phyloP scores from a whole-genome alignment of 768 basidiomycete species.

The Heimioporus sp. region DNA sequence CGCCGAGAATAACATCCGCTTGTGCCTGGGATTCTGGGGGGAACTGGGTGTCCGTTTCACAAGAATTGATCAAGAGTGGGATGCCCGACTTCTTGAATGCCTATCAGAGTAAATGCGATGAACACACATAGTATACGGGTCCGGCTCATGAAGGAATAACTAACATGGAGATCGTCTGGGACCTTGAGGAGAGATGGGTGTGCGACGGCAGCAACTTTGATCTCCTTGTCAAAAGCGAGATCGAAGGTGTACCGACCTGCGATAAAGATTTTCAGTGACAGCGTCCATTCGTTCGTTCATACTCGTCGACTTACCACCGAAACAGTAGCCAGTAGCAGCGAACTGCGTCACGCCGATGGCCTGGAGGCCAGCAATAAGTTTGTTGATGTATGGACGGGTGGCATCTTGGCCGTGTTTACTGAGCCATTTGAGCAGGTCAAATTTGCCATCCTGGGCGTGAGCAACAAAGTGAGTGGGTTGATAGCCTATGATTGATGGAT shows the following conservation, averaged over 20 bases:
- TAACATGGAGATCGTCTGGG: constrained; percentile 55
- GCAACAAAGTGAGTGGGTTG: neutral
- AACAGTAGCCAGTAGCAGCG: constrained; percentile 68
- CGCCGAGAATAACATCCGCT: constrained; percentile 52
- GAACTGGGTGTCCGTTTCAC: constrained; percentile 52
- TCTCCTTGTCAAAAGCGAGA: constrained; percentile 41
- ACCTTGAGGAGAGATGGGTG: constrained; percentile 47
- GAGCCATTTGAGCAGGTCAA: constrained; percentile 37
- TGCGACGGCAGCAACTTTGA: constrained; percentile 38
- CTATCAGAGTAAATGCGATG: constrained; percentile 28
- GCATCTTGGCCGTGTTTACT: constrained; percentile 35
- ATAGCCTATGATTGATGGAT: neutral
- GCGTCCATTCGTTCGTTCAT: neutral
- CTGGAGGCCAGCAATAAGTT: constrained; percentile 56
- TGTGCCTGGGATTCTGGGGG: constrained; percentile 40
- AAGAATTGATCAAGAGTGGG: constrained; percentile 69
- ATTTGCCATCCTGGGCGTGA: neutral
- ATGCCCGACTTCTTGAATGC: constrained; percentile 47
- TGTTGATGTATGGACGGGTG: constrained; percentile 52
- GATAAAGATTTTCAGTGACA: constrained; percentile 6
- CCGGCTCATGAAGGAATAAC: neutral
- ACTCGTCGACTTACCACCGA: constrained; percentile 46
- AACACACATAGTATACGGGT: neutral
- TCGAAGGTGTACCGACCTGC: constrained; percentile 42
- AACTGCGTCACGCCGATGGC: constrained; percentile 55